Percentiles rank a stretch among this genome's conserved stretches.
phyloP scores from a whole-genome alignment of 305 asterid genomes.

The Fraxinus sp. region DNA sequence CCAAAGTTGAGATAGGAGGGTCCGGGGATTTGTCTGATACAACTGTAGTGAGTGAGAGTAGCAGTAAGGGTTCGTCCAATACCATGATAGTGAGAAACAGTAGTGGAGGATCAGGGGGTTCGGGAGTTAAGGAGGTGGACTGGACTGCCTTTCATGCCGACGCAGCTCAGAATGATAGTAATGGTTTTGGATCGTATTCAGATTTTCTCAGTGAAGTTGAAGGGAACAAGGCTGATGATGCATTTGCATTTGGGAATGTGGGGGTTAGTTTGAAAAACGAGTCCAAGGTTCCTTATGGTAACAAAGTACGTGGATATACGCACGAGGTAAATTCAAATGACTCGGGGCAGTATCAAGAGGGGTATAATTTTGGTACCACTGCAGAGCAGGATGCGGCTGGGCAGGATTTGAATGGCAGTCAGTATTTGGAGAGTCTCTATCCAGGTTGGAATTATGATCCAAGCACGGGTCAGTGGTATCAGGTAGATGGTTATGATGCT shows the following conservation, averaged over 20 bases:
- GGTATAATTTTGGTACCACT: constrained; percentile 36
- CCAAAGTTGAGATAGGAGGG: constrained; percentile 29
- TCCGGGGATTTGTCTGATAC: constrained; percentile 28
- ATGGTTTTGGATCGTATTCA: constrained; percentile 74
- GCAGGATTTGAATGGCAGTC: constrained; percentile 51
- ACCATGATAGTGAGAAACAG: constrained; percentile 24
- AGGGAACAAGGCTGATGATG: constrained; percentile 44
- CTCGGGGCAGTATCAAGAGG: constrained; percentile 40
- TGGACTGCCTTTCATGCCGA: constrained; percentile 58
- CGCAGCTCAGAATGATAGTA: constrained; percentile 38
- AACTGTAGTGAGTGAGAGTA: constrained; percentile 17
- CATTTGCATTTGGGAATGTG: constrained; percentile 27
- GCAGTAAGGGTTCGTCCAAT: constrained; percentile 23
- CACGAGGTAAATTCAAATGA: constrained; percentile 31
- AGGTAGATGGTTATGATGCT: constrained; percentile 55
- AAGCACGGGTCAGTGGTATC: constrained; percentile 79
- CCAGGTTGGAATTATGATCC: constrained; percentile 88
- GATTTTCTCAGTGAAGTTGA: constrained; percentile 69
- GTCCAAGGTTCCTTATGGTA: constrained; percentile 32
- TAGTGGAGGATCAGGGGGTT: constrained; percentile 35
- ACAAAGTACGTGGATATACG: constrained; percentile 33
- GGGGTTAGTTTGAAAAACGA: constrained; percentile 34
- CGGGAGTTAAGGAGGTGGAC: constrained; percentile 51
- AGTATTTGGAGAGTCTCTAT: constrained; percentile 76
- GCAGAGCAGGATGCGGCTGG: constrained; percentile 44